These are phyloP conservation scores for Scutellaria barbata DNA, from an alignment of 257 asterid species.

Conservation along the genomic window DNA sequence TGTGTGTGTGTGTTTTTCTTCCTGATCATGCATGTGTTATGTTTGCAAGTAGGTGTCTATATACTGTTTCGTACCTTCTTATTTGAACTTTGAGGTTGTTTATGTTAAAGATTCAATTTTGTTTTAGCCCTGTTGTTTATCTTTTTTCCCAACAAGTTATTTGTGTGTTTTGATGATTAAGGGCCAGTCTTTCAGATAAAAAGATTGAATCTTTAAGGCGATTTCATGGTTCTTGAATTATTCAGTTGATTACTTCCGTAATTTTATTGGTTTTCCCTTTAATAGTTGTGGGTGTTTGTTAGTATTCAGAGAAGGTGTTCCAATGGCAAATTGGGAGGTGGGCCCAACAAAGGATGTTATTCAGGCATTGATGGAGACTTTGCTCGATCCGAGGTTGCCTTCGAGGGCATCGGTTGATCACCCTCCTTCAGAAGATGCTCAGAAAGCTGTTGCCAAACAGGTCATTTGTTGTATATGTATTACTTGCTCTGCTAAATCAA, in stretches of 20 bases:
- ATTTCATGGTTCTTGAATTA: too few species aligned
- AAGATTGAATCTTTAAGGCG: not conserved
- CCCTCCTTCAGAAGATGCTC: slow-evolving; percentile 49
- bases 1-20: slow-evolving; percentile 6
- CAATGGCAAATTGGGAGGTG: slow-evolving; percentile 35
- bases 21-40: slow-evolving; percentile 18
- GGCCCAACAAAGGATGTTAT: slow-evolving; percentile 51
- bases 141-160: not conserved
- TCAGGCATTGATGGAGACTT: slow-evolving; percentile 47
- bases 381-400: slow-evolving; percentile 62
- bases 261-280: not conserved
- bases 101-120: too few species aligned
- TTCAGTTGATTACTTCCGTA: too few species aligned
- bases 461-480: slow-evolving; percentile 38
- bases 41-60: too few species aligned
- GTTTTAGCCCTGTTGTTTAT: not conserved
- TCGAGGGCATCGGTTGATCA: slow-evolving; percentile 26
- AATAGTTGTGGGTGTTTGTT: not conserved
- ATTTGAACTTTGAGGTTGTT: too few species aligned
- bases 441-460: slow-evolving; percentile 63
- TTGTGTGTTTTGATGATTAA: too few species aligned
- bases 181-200: too few species aligned
- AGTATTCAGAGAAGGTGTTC: not conserved
- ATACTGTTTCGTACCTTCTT: too few species aligned
- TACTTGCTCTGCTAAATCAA: slow-evolving; percentile 4